Evolutionary conservation across 805 yeast genomes (phyloP), one percentile per base, ranked within the genome.

Genomic region (Saccharomycopsis microspora): DNA sequence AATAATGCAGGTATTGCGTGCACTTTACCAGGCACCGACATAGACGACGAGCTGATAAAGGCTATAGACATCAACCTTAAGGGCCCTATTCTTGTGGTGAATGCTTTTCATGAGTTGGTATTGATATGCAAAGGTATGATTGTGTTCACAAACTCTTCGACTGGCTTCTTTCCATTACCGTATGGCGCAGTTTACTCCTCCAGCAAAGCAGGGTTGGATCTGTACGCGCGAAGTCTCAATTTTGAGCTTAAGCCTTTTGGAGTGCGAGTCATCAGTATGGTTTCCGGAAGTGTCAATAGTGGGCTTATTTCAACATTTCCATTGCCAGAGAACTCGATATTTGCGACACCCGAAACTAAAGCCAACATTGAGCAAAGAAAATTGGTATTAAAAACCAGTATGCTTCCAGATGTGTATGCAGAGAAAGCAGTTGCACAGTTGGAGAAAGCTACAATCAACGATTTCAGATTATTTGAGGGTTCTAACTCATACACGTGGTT

Each of bases 1-100:
- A 84, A 84, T 61, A 84, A 84, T 60, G 94, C 94, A 1, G 88
- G 88, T n/a, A 81, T 76, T 56, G 72, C 86, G 27, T 82, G 88
- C 56, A 74, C 84, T 0, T 68, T 78, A 43, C 85, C 93, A 0
- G 85, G 84, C 0, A 54, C 73, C 42, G 90, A 82, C 60, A 80
- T 78, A 3, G 63, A 71, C 3, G 78, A 82, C 58, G 80, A 70
- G 7, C 69, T 64, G 33, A 54, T 78, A 33, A 66, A 63, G 37
- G 71, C 70, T 53, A 73, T 78, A 46, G 76, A 74, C 58, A 85
- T 82, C 19, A 85, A 85, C 57, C 82, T 82, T 0, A 71, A 73
- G 60, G 93, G 85, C 0, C 84, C 84, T 3, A 69, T 82, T 46
- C 70, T 84, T 56, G 45, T 82, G 57, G 74, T 76, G 1, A 67